Conservation (phyloP, 2,329 filamentous ascomycete species). For the Sporothrix globosa region DNA sequence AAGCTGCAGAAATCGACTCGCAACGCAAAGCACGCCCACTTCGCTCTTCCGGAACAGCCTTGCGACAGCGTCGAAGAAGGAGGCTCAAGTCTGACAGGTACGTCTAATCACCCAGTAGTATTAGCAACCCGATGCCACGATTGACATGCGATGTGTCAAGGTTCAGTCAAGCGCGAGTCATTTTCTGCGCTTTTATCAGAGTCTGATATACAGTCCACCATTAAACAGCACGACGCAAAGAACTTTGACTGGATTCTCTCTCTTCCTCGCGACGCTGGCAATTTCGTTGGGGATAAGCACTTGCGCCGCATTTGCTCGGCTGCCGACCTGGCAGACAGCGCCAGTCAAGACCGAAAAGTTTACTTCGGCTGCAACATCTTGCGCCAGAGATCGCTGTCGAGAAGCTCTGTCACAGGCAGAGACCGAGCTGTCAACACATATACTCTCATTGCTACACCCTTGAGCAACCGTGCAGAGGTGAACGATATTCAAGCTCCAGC, state of each 20-base stretch:
- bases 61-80: not conserved
- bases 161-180: slow-evolving; percentile 22
- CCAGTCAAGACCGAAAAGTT: slow-evolving; percentile 40
- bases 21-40: slow-evolving; percentile 28
- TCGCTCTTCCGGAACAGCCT: slow-evolving; percentile 25
- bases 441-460: slow-evolving; percentile 53
- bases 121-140: not conserved
- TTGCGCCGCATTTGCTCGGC: slow-evolving; percentile 31
- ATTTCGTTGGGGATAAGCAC: slow-evolving; percentile 19
- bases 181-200: slow-evolving; percentile 24
- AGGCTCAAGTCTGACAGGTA: slow-evolving; percentile 19
- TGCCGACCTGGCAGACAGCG: slow-evolving; percentile 26
- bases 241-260: slow-evolving; percentile 57
- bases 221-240: slow-evolving; percentile 50
- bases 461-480: slow-evolving; percentile 39
- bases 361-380: slow-evolving; percentile 60
- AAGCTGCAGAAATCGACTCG: not conserved
- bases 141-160: not conserved
- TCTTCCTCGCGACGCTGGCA: slow-evolving; percentile 40
- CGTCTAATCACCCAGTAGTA: not conserved
- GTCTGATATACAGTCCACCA: slow-evolving; percentile 23
- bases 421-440: slow-evolving; percentile 47
- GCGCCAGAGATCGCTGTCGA: slow-evolving; percentile 43
- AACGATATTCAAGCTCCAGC: not conserved
- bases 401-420: slow-evolving; percentile 37